Conservation (phyloP, 106 monocot species). For the Agapanthus africanus region DNA sequence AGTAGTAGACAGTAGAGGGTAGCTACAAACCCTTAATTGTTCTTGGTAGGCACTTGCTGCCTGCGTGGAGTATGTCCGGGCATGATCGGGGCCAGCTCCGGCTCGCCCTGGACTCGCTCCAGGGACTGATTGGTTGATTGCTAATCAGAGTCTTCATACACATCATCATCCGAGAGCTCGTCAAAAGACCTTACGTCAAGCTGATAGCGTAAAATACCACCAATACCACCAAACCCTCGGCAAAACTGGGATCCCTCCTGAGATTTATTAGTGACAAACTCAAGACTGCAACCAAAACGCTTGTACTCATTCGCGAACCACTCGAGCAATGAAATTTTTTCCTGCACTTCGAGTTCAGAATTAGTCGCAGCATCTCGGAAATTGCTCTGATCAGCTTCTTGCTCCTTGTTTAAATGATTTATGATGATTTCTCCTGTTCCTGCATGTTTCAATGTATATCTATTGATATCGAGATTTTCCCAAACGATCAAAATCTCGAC, state of each 20-base stretch:
- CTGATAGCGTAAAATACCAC: constrained; percentile 39
- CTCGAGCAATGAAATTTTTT: constrained; percentile 19
- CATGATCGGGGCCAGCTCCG: constrained; percentile 14
- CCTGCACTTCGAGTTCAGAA: constrained; percentile 30
- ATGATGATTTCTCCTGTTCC: constrained; percentile 30
- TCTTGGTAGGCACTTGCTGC: constrained; percentile 6
- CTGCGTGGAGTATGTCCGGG: constrained; percentile 7
- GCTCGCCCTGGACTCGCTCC: constrained; percentile 20
- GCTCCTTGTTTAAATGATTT: constrained; percentile 30
- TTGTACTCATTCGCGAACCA: constrained; percentile 30
- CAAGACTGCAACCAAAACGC: constrained; percentile 21
- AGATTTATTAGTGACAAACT: constrained; percentile 31
- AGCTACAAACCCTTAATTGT: constrained; percentile 13
- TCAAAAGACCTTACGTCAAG: constrained; percentile 54
- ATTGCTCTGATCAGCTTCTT: constrained; percentile 37
- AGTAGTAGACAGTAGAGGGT: no score
- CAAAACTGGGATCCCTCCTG: constrained; percentile 33
- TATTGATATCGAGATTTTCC: constrained; percentile 31
- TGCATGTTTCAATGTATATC: constrained; percentile 35
- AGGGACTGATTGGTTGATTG: constrained; percentile 38
- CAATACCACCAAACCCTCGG: constrained; percentile 25
- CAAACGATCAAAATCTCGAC: constrained; percentile 23
- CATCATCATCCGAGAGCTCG: constrained; percentile 32
- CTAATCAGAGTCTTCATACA: constrained; percentile 49
- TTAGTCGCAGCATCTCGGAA: constrained; percentile 27